Conservation (phyloP, 148 eudicot genomes). For the Chenopodium quinoa region DNA sequence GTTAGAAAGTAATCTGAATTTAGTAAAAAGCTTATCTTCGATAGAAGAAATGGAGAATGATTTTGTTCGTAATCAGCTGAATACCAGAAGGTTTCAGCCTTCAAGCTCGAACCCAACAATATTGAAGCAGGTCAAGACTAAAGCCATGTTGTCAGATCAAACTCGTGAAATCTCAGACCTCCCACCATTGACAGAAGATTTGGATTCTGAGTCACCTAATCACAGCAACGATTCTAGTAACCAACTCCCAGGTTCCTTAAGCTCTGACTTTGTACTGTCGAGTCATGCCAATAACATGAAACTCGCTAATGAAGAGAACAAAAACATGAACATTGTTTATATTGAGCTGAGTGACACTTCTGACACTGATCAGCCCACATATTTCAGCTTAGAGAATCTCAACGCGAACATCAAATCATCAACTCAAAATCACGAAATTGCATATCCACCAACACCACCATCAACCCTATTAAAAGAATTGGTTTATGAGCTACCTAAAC, state of each 20-base stretch:
- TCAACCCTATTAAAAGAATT: background rate
- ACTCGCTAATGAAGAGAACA: background rate
- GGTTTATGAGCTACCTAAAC: background rate
- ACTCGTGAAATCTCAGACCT: background rate
- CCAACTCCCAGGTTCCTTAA: background rate
- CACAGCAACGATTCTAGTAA: background rate
- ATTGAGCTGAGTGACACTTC: background rate
- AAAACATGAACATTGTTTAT: no score
- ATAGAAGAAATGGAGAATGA: conserved; percentile 16
- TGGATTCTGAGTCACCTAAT: background rate
- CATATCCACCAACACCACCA: background rate
- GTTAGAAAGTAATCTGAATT: background rate
- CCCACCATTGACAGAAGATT: background rate
- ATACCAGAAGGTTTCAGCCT: background rate
- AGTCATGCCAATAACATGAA: background rate
- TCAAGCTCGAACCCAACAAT: background rate
- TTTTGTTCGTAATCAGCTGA: background rate
- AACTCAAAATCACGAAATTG: background rate
- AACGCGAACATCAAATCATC: no score
- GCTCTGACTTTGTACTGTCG: background rate
- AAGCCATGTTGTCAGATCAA: background rate
- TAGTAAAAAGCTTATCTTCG: background rate
- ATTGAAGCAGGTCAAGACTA: background rate
- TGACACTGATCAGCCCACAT: background rate
- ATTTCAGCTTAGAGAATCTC: background rate